Evolutionary conservation across 192 early-diverging fungal species (phyloP), one percentile per base, ranked within the genome.

Genomic region (Obelidium mucronatum): DNA sequence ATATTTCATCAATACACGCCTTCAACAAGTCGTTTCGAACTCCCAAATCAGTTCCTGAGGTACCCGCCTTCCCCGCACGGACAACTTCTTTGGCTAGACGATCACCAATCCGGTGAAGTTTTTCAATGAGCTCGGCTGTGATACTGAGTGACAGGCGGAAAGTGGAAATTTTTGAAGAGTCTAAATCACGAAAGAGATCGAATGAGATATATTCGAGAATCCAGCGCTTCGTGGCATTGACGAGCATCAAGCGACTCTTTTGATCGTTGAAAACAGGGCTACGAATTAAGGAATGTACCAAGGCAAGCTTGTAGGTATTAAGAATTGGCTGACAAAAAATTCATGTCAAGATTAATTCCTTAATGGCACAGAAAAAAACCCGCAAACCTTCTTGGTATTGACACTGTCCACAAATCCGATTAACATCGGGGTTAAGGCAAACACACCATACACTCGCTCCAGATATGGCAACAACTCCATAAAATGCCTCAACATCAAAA

Each of bases 401-500:
- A 82, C 78, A 55, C 77, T 76, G 51, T 83, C 80, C 15, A 77
- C 73, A 28, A 86, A 78, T 6, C 53, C 75, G 24, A 79, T 74
- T 11, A 79, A 72, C 19, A 81, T 68, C 17, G 76, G 73, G 15
- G 80, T 77, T 19, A 86, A 44, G 3, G 17, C 19, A 1, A 42
- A 44, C 4, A 74, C 42, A 17, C 80, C 62, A 48, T 80, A 81
- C 22, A 82, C 58, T n/a, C 67, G 31, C 26, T 55, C 73, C 36
- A 86, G 74, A 35, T 91, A 86, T 3, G 81, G 81, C 22, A 86
- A 22, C 3, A 86, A 36, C 36, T 70, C 66, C 54, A 80, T 40
- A 66, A 86, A 86, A 62, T 86, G 40, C 54, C 79, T 78, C 30
- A 86, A 67, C 28, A 86, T 78, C 15, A 92, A 76, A 33, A 87